Percentiles rank a stretch among this genome's conserved stretches.
phyloP scores from a whole-genome alignment of 2,329 filamentous ascomycete genomes.

The Aspergillus pseudotamarii region DNA sequence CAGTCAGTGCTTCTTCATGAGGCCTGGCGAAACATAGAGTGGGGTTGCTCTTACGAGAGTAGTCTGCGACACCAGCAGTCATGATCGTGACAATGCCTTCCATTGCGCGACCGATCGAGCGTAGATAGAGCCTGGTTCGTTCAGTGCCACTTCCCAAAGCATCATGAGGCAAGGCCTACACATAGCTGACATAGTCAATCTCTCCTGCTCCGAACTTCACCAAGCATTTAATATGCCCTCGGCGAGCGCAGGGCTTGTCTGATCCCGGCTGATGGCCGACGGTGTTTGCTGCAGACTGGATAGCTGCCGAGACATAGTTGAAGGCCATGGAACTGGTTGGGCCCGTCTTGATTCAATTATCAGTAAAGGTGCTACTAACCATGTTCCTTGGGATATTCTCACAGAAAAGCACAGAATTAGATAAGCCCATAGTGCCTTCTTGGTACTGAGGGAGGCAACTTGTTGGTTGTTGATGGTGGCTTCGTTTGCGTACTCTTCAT shows the following conservation, averaged over 20 bases:
- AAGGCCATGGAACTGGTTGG: slow-evolving; percentile 12
- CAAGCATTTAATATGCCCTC: slow-evolving; percentile 20
- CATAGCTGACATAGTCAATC: slow-evolving; percentile 25
- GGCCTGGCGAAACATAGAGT: neutral
- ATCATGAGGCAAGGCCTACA: slow-evolving; percentile 9
- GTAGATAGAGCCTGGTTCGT: slow-evolving; percentile 19
- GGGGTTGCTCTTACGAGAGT: slow-evolving; percentile 15
- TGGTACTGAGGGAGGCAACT: neutral
- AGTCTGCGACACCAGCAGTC: slow-evolving; percentile 23
- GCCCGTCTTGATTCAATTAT: neutral
- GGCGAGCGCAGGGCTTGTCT: slow-evolving; percentile 13
- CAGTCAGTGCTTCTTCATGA: neutral
- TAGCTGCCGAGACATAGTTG: slow-evolving; percentile 17
- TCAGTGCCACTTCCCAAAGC: neutral
- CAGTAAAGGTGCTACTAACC: neutral
- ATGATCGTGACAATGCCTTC: slow-evolving; percentile 22
- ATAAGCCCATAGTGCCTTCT: slow-evolving; percentile 17
- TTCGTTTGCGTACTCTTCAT: neutral
- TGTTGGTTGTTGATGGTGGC: neutral
- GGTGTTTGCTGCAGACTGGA: slow-evolving; percentile 16
- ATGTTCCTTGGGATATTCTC: neutral
- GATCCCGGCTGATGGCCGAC: slow-evolving; percentile 16
- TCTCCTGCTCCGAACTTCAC: slow-evolving; percentile 22
- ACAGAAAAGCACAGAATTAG: slow-evolving; percentile 22
- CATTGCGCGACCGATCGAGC: slow-evolving; percentile 23